Evolutionary conservation across 2,329 filamentous ascomycete genomes (phyloP), one percentile per base, ranked within the genome.

Genomic region (Neonectria coccinea): DNA sequence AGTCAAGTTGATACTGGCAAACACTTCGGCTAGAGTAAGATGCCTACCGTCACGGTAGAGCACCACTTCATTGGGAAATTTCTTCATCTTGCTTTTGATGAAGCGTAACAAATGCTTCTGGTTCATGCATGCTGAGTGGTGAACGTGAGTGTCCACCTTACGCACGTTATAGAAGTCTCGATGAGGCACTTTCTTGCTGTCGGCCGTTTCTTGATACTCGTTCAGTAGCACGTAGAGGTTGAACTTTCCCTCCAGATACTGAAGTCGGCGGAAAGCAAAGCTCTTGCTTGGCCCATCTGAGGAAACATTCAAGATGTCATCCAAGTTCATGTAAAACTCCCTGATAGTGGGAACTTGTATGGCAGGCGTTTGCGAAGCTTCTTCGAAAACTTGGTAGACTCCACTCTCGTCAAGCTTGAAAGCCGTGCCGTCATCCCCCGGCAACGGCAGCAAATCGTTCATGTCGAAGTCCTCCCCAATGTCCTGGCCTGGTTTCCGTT

Each of bases 11-110:
- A 99, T 97, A 80, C 94, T 97, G 74, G 97, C 91, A 79, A 99
- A 99, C 1, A 99, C 96, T 80, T 99, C 93, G 62, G 89, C 89
- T 64, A 99, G 81, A 1, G 96, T 98, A 72, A 99, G 84, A 79
- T 97, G 89, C 79, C 95, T 97, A 64, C 92, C 95, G 78, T 99
- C 96, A 76, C 96, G 88, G 79, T 90, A 97, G 48, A 99, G 86
- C 7, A 99, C 96, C 33, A 96, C 89, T 81, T 99, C 96, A 74
- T 98, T 92, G 0, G 94, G 94, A 18, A 88, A 96, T 80, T 97
- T 99, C 86, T 97, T 98, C 93, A 99, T 97, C 82, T 99, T 99
- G 81, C 94, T 97, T 81, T 99, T 99, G 84, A 99, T 99, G 80
- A 99, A 99, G 59, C 96, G 93, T 65, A 99, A 84, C 62, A 99